Percentiles rank a stretch among this genome's conserved stretches.
Conservation (phyloP, 2,329 filamentous ascomycete genomes). For the Lachnellula arida region DNA sequence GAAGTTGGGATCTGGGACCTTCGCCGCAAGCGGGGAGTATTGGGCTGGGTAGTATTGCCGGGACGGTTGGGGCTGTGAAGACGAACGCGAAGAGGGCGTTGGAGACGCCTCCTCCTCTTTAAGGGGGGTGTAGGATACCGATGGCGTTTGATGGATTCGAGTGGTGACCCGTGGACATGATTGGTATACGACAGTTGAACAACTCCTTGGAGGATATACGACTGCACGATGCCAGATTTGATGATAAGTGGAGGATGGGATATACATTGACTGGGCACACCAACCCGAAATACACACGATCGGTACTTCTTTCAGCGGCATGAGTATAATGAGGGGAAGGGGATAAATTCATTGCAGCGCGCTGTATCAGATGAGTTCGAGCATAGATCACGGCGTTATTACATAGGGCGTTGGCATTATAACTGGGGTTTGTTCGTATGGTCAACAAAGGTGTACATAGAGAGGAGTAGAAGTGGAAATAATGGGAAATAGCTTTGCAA, state of each 20-base stretch:
- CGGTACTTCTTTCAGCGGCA: background rate
- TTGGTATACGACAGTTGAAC: too few relatives aligned
- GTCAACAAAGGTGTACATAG: too few relatives aligned
- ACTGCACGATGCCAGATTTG: too few relatives aligned
- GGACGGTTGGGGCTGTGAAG: constrained; percentile 8
- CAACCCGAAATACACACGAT: background rate
- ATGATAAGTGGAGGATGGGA: background rate
- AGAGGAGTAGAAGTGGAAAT: too few relatives aligned
- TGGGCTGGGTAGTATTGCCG: constrained; percentile 24
- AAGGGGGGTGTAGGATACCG: background rate
- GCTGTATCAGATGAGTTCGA: background rate
- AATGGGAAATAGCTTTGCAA: too few relatives aligned
- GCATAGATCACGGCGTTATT: background rate
- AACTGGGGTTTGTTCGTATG: too few relatives aligned
- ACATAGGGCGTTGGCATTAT: background rate
- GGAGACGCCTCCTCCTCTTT: constrained; percentile 3
- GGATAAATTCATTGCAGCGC: background rate
- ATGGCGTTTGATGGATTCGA: too few relatives aligned
- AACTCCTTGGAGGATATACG: too few relatives aligned
- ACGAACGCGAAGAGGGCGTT: constrained; percentile 6
- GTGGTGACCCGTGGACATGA: too few relatives aligned
- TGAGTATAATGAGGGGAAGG: background rate
- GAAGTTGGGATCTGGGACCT: constrained; percentile 26
- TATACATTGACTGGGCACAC: background rate
- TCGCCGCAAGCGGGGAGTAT: constrained; percentile 23